Evolutionary conservation across 23 red algal species (phyloP), one percentile per base, ranked within the genome.

Genomic region (Porphyridium purpureum): DNA sequence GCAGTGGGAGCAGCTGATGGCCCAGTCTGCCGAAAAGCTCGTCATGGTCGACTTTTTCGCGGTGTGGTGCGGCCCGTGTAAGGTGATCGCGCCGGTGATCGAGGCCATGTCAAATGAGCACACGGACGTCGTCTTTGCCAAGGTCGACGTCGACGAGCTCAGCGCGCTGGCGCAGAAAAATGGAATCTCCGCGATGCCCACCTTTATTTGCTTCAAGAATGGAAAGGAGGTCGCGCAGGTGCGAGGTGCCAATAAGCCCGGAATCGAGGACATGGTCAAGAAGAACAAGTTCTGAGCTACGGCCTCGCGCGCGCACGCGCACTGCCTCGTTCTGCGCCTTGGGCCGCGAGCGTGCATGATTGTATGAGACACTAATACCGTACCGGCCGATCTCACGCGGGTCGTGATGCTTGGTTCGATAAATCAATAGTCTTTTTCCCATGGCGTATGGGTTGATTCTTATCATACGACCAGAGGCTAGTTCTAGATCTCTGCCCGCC

Each of bases 41-140:
- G 38, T 69, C 0, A 36, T 69, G 1, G 46, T 69, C 0, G 64
- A 69, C 64, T 69, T 69, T 17, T 69, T 44, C 29, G 64, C 64
- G 1, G 46, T 31, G 14, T 69, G 64, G 64, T 69, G 64, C 31
- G 52, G 64, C 6, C 64, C 64, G 24, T 69, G 64, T 38, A n/a
- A 47, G 23, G 46, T 32, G 48, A 44, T 44, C 14, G 50, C 64
- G 17, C 64, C 64, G 7, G 34, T 53, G 17, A 28, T 69, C 5
- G 64, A 69, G 54, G 38, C 25, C 35, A 38, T 69, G 0, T 54
- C 64, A 19, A 25, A 40, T 4, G 32, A 54, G 50, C 1, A 29
- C 29, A 20, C 35, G 4, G 52, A 36, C n/a, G 64, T 69, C 7
- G 30, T 17, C 19, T 69, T 69, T 23, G 29, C 31, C 50, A 54